These are phyloP conservation scores for Saksenaea vasiformis DNA, from an alignment of 371 early-diverging fungal species.

Conservation along the genomic window DNA sequence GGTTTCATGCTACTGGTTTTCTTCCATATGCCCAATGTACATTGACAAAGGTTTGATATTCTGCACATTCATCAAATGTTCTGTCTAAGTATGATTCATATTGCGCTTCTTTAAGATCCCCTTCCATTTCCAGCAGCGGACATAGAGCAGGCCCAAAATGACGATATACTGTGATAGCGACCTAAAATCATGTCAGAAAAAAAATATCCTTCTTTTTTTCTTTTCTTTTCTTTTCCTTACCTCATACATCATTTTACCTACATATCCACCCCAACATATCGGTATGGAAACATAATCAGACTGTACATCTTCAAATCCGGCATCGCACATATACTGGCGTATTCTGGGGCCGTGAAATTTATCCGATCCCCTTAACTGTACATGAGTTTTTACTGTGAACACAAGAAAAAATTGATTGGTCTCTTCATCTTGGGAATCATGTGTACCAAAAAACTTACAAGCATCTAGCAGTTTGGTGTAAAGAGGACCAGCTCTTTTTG, in stretches of 20 bases:
- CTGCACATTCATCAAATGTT: slow-evolving; percentile 47
- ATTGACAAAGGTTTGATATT: slow-evolving; percentile 42
- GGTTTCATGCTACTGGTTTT: slow-evolving; percentile 10
- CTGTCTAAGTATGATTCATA: slow-evolving; percentile 32
- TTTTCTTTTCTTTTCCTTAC: no score
- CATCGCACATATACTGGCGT: slow-evolving; percentile 17
- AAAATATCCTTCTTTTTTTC: no score
- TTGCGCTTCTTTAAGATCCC: slow-evolving; percentile 17
- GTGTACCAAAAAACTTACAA: background rate
- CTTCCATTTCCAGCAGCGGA: slow-evolving; percentile 18
- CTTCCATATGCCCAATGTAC: slow-evolving; percentile 36
- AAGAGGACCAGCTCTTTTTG: slow-evolving; percentile 23
- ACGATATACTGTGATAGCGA: slow-evolving; percentile 13
- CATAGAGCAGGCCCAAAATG: slow-evolving; percentile 24
- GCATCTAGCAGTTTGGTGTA: slow-evolving; percentile 3
- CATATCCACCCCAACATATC: slow-evolving; percentile 45
- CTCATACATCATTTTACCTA: slow-evolving; percentile 46
- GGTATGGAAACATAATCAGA: slow-evolving; percentile 42
- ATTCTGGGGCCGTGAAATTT: slow-evolving; percentile 22
- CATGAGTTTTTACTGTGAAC: background rate
- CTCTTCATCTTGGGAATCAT: background rate
- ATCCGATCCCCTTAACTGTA: background rate
- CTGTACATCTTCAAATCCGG: slow-evolving; percentile 27
- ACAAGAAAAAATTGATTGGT: background rate
- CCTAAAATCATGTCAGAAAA: slow-evolving; percentile 9